These are phyloP conservation scores for Echium plantagineum DNA, from an alignment of 257 asterid species.

Conservation along the genomic window DNA sequence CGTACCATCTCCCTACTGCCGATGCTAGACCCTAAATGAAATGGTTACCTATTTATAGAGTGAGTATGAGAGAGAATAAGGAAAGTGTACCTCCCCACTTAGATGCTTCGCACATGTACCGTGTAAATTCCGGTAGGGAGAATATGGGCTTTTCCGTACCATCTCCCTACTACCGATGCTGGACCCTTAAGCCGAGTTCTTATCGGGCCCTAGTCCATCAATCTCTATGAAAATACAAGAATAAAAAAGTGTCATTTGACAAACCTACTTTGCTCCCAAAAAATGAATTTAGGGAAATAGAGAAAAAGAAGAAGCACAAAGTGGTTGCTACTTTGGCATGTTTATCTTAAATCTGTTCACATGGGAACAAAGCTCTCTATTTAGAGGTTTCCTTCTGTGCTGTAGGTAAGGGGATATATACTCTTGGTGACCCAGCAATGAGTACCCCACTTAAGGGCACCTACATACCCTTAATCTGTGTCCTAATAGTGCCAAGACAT, in stretches of 20 bases:
- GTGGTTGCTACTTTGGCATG: constrained; percentile 24
- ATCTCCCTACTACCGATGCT: no score
- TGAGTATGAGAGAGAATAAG: no score
- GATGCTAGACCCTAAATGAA: no score
- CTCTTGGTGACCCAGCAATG: constrained; percentile 20
- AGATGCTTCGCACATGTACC: no score
- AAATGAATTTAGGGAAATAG: constrained; percentile 3
- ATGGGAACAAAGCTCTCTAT: constrained; percentile 35
- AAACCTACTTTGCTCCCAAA: constrained; percentile 7
- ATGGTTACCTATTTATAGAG: no score
- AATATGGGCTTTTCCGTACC: no score
- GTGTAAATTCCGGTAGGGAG: no score
- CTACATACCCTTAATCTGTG: constrained; percentile 27
- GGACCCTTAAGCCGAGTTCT: no score
- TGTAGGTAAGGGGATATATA: constrained; percentile 37
- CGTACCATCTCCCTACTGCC: no score
- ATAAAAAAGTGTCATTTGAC: not conserved
- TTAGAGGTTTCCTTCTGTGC: constrained; percentile 20
- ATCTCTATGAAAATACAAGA: no score
- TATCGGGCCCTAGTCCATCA: no score
- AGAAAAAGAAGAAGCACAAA: constrained; percentile 7
- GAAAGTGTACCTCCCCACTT: no score
- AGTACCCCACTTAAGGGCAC: constrained; percentile 19
- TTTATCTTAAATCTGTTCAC: constrained; percentile 38
- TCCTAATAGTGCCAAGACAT: constrained; percentile 43